Evolutionary conservation across 1,139 yeast genomes (phyloP), one percentile per base, ranked within the genome.

Genomic region (Pneumocystis jirovecii): DNA sequence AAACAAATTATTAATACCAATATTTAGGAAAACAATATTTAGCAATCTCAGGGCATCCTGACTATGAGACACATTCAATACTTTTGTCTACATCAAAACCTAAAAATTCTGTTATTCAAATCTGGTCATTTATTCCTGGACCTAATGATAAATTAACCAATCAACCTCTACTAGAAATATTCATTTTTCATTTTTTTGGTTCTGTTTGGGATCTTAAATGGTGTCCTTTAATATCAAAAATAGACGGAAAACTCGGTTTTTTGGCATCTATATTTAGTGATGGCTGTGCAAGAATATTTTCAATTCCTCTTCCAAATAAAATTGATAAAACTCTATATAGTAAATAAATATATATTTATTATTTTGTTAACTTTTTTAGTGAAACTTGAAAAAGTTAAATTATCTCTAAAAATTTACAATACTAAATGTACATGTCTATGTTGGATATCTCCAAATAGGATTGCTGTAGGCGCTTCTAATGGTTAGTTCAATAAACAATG

Each of bases 191-290:
- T 45, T 44, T 59, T 17, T 64, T 29, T 37, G 65, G 65, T 8
- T 39, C 60, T 6, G 37, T 39, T 31, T 64, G 65, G 65, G 44
- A 44, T 29, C 40, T 64, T 29, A 64, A 64, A 37, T 64, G 65
- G 65, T 64, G 64, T 45, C 65, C 65, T 29, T 63, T 63, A 45
- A 29, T 19, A 5, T 61, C 65, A 19, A 34, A n/a, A 25, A 39
- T 31, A 31, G 34, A 42, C 1, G n/a, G 56, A 7, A 25, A 50
- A 19, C n/a, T 64, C 3, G 65, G 65, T 5, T 61, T 42, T 45
- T 35, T 64, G 25, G 65, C 65, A 21, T 62, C 45, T n/a, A 63
- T 64, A 17, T 64, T 64, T 61, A 61, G 64, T 45, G 65, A 64
- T 34, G 65, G 65, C 7, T 34, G 35, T 3, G 39, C 37, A 6